Evolutionary conservation across 257 asterid genomes (phyloP).

Genomic region (Solanum virginianum): DNA sequence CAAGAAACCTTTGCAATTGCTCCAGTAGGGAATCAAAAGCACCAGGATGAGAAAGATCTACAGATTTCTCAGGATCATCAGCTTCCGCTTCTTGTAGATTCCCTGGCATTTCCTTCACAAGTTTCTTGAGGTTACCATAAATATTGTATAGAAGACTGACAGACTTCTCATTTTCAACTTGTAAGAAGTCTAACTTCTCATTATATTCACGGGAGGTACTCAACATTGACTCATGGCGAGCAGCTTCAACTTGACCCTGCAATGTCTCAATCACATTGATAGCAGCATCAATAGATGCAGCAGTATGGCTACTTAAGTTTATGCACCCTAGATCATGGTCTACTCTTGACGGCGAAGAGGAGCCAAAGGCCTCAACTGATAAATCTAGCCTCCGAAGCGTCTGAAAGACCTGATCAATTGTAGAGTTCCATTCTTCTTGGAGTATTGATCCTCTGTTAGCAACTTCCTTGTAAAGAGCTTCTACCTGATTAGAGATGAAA

Average conservation of each 20-base stretch:
- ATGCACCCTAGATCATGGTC: slow-evolving; percentile 14
- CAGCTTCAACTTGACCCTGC: slow-evolving; percentile 45
- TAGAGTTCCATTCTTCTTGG: slow-evolving; percentile 54
- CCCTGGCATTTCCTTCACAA: slow-evolving; percentile 28
- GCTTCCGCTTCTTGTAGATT: slow-evolving; percentile 21
- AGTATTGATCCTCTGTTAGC: slow-evolving; percentile 34
- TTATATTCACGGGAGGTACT: slow-evolving; percentile 22
- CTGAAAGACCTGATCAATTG: slow-evolving; percentile 40
- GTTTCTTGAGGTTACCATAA: slow-evolving; percentile 35
- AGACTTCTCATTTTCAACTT: slow-evolving; percentile 28
- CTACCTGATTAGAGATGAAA: slow-evolving; percentile 45
- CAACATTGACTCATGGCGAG: slow-evolving; percentile 28
- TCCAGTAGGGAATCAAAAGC: slow-evolving; percentile 33
- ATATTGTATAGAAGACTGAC: slow-evolving; percentile 27
- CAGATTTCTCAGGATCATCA: slow-evolving; percentile 17
- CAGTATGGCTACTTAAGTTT: slow-evolving; percentile 23
- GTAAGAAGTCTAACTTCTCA: slow-evolving; percentile 19
- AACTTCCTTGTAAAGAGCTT: slow-evolving; percentile 43
- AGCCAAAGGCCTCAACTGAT: slow-evolving; percentile 16
- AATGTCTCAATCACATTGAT: slow-evolving; percentile 42
- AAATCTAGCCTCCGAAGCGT: slow-evolving; percentile 42
- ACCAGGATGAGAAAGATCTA: slow-evolving; percentile 40
- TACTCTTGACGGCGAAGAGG: slow-evolving; percentile 17
- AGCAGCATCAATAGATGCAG: slow-evolving; percentile 53
- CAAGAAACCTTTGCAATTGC: slow-evolving; percentile 30